Base-by-base conservation (phyloP, 768 basidiomycete species). In the Pleurotus eryngii region DNA sequence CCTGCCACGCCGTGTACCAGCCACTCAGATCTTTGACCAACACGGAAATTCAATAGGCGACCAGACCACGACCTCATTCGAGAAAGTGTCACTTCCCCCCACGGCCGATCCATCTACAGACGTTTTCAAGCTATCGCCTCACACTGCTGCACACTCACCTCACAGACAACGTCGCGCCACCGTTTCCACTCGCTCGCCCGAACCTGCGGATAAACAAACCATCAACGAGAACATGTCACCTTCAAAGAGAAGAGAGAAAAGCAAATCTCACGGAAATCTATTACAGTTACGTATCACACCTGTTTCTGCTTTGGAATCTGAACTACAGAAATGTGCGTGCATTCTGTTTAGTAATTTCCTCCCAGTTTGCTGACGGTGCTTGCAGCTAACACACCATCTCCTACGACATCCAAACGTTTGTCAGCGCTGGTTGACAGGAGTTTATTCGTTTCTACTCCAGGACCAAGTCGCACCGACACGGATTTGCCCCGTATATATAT, bases 361-460 rank as follows among this genome's bases (percentile, higher is more conserved):
- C 48, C 14, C 30, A 56, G 17, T 17, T 39, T 49, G 30, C 18
- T 59, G 26, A 59, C 61, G 3, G 20, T 48, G 18, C 46, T 37
- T 17, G 18, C 12, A 20, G 14, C 43, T 66, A 65, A 64, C 74
- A 77, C 76, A 1, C 67, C 75, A 35, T 67, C 68, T 15, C 72
- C 75, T 18, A 49, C 77, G 9, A 71, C 77, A n/a, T 75, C 82
- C 3, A 79, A 77, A 24, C 80, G 83, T 4, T 75, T 92, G 22
- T 88, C 87, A 4, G 73, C 86, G 24, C 77, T 91, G 30, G 67
- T 92, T 15, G 88, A 92, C 66, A 80, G 81, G 57, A 85, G 76
- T 60, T 65, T 89, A 37, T 90, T 92, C 66, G 80, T 90, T 49
- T 81, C 83, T 5, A 75, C 83, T 4, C 76, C 81, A 2, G 54